Conservation (phyloP, 1,284 basidiomycete genomes). For the Fomitopsis betulina region DNA sequence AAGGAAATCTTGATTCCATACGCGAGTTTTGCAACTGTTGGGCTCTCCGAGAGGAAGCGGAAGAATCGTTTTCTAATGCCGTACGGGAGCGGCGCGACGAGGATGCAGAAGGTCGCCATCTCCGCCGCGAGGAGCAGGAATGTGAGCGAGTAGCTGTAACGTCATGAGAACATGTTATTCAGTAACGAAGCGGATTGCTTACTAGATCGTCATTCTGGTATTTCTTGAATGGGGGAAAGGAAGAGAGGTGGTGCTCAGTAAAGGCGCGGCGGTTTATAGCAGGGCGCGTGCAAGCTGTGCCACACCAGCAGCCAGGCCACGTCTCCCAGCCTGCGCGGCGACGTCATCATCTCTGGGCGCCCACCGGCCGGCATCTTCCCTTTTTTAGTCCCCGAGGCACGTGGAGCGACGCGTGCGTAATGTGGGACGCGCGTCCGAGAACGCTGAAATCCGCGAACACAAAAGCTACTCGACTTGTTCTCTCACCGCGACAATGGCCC, state of each 20-base stretch:
- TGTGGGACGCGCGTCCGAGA: not conserved
- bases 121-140: conserved; percentile 75
- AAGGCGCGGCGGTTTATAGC: not conserved
- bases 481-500: conserved; percentile 44
- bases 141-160: conserved; percentile 63
- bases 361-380: not conserved
- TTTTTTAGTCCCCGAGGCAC: not conserved
- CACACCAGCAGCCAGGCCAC: not conserved
- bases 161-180: not conserved
- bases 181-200: conserved; percentile 19
- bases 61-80: conserved; percentile 70
- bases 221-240: not conserved
- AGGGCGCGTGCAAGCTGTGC: not conserved
- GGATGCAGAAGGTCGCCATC: conserved; percentile 72
- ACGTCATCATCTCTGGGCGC: conserved; percentile 3
- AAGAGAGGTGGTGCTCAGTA: not conserved
- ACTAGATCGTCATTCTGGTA: conserved; percentile 71
- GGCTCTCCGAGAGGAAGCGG: conserved; percentile 69
- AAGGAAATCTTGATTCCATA: conserved; percentile 91
- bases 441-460: not conserved
- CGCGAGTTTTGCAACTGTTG: conserved; percentile 67
- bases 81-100: conserved; percentile 77
- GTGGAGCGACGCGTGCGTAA: conserved; percentile 4
- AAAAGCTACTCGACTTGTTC: too few relatives aligned
- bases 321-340: not conserved